These are phyloP conservation scores for Carex littledalei DNA, from an alignment of 176 grass and related monocot genomes.

Conservation along the genomic window DNA sequence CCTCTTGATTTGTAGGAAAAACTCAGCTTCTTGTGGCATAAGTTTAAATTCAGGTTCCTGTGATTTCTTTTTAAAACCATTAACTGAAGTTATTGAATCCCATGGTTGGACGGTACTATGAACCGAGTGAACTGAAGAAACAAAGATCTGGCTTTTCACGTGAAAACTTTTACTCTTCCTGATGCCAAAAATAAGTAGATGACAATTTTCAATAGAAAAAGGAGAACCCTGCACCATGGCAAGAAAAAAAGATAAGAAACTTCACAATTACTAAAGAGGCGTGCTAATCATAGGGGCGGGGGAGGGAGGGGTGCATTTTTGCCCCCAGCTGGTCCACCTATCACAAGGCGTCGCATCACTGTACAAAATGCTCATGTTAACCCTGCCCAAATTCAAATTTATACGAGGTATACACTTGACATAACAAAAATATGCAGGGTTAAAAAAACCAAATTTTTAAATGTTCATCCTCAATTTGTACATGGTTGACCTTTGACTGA, in stretches of 20 bases:
- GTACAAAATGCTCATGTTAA: neutral
- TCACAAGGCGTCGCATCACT: neutral
- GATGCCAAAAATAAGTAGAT: neutral
- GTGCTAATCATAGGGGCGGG: neutral
- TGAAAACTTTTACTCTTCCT: neutral
- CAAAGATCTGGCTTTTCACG: neutral
- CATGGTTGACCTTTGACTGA: neutral
- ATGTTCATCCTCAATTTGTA: neutral
- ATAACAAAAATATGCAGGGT: neutral
- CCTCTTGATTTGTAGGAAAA: conserved; percentile 37
- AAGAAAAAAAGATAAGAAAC: neutral
- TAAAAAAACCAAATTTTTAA: neutral
- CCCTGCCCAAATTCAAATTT: neutral
- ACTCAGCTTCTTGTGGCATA: conserved; percentile 29
- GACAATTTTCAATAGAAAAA: neutral
- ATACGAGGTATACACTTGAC: neutral
- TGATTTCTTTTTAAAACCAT: neutral
- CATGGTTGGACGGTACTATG: neutral
- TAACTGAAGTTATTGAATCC: neutral
- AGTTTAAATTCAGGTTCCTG: conserved; percentile 16
- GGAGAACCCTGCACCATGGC: neutral
- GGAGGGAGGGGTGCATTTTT: neutral
- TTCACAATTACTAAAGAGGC: neutral
- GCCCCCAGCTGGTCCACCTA: neutral
- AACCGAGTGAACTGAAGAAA: neutral